Evolutionary conservation across 1,284 basidiomycete genomes (phyloP).

Genomic region (Cronartium ribicola): DNA sequence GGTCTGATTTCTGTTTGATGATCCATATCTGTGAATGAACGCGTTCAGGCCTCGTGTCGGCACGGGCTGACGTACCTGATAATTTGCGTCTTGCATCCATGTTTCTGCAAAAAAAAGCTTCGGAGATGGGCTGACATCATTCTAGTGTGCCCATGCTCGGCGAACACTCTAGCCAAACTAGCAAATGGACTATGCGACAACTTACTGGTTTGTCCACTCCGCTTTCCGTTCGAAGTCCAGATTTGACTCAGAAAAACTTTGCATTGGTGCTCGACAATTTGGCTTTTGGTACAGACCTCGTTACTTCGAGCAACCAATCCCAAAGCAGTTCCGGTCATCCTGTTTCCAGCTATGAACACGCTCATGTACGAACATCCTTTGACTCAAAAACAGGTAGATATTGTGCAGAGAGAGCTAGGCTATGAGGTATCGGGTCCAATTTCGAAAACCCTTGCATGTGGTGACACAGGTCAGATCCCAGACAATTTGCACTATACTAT

Average conservation of each 20-base stretch:
- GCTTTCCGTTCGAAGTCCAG: background rate
- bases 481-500: background rate
- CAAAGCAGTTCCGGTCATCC: slow-evolving; percentile 67
- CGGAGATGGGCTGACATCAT: slow-evolving; percentile 94
- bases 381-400: slow-evolving; percentile 71
- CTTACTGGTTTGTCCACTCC: slow-evolving; percentile 62
- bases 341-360: slow-evolving; percentile 99
- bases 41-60: no score
- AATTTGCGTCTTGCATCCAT: background rate
- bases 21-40: no score
- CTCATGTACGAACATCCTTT: slow-evolving; percentile 95
- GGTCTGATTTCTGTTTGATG: no score
- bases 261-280: slow-evolving; percentile 6
- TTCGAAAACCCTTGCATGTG: slow-evolving; percentile 80
- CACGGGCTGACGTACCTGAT: no score
- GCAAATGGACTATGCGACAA: slow-evolving; percentile 85
- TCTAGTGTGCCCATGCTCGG: slow-evolving; percentile 87
- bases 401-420: slow-evolving; percentile 67
- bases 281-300: slow-evolving; percentile 64
- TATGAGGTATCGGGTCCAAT: slow-evolving; percentile 82
- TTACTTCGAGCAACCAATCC: slow-evolving; percentile 79
- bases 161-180: slow-evolving; percentile 91
- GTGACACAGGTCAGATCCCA: slow-evolving; percentile 69
- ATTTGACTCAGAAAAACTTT: background rate
- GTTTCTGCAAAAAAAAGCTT: slow-evolving; percentile 54